Evolutionary conservation across 2,329 filamentous ascomycete genomes (phyloP).

Genomic region (Moelleriella libera): DNA sequence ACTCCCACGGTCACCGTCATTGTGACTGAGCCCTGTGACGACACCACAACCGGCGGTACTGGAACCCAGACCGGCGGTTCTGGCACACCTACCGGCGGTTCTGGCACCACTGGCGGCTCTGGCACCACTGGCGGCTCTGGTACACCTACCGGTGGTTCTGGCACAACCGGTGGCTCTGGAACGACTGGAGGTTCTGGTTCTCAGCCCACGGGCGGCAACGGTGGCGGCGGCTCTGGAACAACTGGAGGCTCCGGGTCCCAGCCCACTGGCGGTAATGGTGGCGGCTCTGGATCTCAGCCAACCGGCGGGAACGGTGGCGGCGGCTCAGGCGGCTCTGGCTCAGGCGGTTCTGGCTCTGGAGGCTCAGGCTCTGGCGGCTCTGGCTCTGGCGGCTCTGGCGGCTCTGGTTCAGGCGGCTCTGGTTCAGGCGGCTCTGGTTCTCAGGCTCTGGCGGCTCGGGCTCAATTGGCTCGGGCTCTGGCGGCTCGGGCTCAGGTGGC

Average conservation of each 20-base stretch:
- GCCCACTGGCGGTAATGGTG: no score
- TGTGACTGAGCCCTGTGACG: background rate
- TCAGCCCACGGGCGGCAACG: background rate
- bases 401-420: background rate
- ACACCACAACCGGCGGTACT: background rate
- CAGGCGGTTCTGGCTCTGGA: no score
- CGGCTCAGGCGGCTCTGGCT: background rate
- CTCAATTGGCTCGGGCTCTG: background rate
- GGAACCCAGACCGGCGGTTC: background rate
- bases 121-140: background rate
- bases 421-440: background rate
- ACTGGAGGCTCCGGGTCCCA: no score
- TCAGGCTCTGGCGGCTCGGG: background rate
- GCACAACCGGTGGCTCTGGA: background rate
- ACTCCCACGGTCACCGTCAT: background rate
- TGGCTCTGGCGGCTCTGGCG: background rate
- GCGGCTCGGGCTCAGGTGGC: background rate
- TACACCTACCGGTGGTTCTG: background rate
- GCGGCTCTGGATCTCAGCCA: background rate
- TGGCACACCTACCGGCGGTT: background rate
- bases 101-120: background rate
- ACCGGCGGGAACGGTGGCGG: background rate
- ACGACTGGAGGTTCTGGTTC: background rate
- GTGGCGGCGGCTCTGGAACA: no score
- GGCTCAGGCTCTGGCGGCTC: no score